phyloP scores from a whole-genome alignment of 2,329 filamentous ascomycete genomes.

The Knufia petricola region DNA sequence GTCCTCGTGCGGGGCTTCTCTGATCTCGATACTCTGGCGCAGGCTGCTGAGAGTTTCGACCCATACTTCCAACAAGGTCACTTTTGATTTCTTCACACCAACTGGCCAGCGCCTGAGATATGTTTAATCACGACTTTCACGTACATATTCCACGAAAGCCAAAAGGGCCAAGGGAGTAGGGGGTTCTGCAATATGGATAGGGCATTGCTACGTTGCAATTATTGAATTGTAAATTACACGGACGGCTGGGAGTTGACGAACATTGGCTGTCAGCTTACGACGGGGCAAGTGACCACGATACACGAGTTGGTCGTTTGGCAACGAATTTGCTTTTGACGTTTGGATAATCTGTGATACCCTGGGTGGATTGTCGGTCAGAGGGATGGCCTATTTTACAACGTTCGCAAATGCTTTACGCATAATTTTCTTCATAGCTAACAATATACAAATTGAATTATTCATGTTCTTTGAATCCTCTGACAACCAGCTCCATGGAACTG shows the following conservation, averaged over 20 bases:
- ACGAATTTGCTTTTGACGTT: conserved; percentile 1
- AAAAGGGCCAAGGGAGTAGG: neutral
- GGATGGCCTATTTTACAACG: too few species aligned
- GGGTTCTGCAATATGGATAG: neutral
- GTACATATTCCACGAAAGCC: conserved; percentile 3
- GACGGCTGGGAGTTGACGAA: neutral
- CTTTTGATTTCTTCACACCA: conserved; percentile 1
- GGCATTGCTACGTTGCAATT: neutral
- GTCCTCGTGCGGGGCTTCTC: conserved; percentile 20
- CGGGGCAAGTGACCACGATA: neutral
- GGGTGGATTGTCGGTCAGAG: too few species aligned
- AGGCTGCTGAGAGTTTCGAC: conserved; percentile 21
- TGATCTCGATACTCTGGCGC: conserved; percentile 23
- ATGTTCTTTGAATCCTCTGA: too few species aligned
- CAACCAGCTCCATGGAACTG: too few species aligned
- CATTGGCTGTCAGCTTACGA: neutral
- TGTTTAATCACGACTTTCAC: conserved; percentile 5
- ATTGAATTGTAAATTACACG: neutral
- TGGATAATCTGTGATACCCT: neutral
- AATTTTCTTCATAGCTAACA: too few species aligned
- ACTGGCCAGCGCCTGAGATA: neutral
- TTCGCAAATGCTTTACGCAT: too few species aligned
- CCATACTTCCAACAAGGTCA: conserved; percentile 17
- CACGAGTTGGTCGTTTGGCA: neutral
- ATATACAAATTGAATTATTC: too few species aligned